Evolutionary conservation across 129 eudicot genomes (phyloP).

Genomic region (Logfia minima): DNA sequence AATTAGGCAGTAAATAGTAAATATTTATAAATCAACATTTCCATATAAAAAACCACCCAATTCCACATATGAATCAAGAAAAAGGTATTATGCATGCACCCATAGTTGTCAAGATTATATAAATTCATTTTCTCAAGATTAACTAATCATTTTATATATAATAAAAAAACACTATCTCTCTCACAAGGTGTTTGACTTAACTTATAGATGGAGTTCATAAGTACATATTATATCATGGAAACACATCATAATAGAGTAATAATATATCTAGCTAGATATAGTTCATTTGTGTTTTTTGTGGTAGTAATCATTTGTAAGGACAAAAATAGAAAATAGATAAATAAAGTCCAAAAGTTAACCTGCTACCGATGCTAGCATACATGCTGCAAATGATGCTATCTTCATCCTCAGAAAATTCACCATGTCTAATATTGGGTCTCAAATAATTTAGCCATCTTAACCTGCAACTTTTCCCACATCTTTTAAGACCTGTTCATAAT

Average conservation of each 20-base stretch:
- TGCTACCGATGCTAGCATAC: slow-evolving; percentile 84
- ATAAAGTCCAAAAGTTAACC: slow-evolving; percentile 35
- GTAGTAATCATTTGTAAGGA: slow-evolving; percentile 12
- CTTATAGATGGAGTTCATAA: slow-evolving; percentile 13
- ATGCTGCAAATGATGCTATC: slow-evolving; percentile 72
- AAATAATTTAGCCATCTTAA: slow-evolving; percentile 94
- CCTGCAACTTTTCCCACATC: slow-evolving; percentile 98
- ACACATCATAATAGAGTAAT: not conserved
- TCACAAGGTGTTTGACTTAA: slow-evolving; percentile 25
- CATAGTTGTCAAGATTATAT: slow-evolving; percentile 19
- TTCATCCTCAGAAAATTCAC: slow-evolving; percentile 89
- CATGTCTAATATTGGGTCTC: slow-evolving; percentile 90
- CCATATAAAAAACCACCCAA: slow-evolving; percentile 12
- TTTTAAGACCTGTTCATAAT: slow-evolving; percentile 63
- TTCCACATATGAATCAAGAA: not conserved
- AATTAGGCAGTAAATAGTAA: not conserved
- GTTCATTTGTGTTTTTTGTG: slow-evolving; percentile 10
- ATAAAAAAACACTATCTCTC: not conserved
- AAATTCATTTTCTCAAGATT: slow-evolving; percentile 20
- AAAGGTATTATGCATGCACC: slow-evolving; percentile 32
- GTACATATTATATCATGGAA: not conserved
- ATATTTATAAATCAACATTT: not conserved
- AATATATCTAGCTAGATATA: not conserved
- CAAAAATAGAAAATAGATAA: not conserved
- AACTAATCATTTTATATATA: slow-evolving; percentile 7